Conservation (phyloP, 148 eudicot species). For the Rhododendron vialii region DNA sequence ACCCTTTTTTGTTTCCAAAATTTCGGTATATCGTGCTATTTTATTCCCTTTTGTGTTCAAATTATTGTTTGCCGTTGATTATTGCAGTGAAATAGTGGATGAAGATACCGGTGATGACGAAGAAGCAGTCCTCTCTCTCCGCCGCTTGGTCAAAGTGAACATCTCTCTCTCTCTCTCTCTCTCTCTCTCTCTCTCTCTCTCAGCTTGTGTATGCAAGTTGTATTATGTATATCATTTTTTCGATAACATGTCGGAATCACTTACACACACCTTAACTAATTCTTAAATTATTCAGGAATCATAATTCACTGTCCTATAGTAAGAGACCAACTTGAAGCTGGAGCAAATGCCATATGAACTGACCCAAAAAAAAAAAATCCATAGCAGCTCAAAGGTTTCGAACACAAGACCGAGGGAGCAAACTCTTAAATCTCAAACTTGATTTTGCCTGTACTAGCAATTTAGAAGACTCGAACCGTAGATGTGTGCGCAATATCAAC, state of each 20-base stretch:
- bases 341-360: no score
- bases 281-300: no score
- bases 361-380: no score
- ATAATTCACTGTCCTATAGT: no score
- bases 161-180: slow-evolving; percentile 10
- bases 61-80: neutral
- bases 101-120: slow-evolving; percentile 9
- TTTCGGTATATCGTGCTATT: neutral
- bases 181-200: no score
- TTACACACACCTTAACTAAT: neutral
- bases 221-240: no score
- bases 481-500: neutral
- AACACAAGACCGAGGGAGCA: no score
- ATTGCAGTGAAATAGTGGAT: slow-evolving; percentile 33
- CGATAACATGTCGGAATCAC: neutral
- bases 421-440: neutral
- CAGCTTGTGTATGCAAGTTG: neutral
- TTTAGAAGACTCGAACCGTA: neutral
- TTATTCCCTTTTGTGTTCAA: neutral
- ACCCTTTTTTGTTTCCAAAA: neutral
- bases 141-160: slow-evolving; percentile 24
- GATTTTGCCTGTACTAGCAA: neutral
- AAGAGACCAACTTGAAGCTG: no score
- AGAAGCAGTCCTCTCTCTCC: slow-evolving; percentile 21
- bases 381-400: no score